phyloP scores from a whole-genome alignment of 805 yeast genomes.

The Candida manassasensis region DNA sequence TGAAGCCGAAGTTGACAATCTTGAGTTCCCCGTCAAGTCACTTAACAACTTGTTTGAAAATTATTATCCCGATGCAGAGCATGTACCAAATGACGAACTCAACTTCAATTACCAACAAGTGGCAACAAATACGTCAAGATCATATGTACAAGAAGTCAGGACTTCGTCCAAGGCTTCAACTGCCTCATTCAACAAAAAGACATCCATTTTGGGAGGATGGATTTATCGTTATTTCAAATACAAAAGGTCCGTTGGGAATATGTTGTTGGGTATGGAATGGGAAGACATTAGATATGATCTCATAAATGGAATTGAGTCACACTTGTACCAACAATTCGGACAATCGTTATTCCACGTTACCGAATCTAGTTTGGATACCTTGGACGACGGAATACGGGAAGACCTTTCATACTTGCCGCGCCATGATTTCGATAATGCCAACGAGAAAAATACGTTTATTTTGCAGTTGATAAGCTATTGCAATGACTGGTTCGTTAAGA shows the following conservation, averaged over 20 bases:
- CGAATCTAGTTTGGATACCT: slow-evolving; percentile 1
- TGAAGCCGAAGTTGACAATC: slow-evolving; percentile 5
- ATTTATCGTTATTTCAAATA: slow-evolving; percentile 31
- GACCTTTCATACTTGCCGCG: slow-evolving; percentile 26
- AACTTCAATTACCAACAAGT: slow-evolving; percentile 4
- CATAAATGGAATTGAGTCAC: slow-evolving; percentile 31
- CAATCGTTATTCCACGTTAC: slow-evolving; percentile 10
- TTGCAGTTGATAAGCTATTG: slow-evolving; percentile 22
- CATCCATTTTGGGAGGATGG: slow-evolving; percentile 26
- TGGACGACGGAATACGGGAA: slow-evolving; percentile 4
- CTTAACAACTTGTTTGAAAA: slow-evolving; percentile 2
- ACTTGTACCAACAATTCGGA: slow-evolving; percentile 31
- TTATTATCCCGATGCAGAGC: slow-evolving; percentile 2
- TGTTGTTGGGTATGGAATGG: slow-evolving; percentile 39
- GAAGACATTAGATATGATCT: slow-evolving; percentile 38
- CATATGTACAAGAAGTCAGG: slow-evolving; percentile 25
- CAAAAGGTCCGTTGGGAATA: slow-evolving; percentile 31
- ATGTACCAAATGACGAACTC: slow-evolving; percentile 1
- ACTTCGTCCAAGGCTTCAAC: slow-evolving; percentile 21
- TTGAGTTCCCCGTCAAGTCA: slow-evolving; percentile 4
- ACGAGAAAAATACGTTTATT: slow-evolving; percentile 26
- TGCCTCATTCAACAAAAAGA: slow-evolving; percentile 23
- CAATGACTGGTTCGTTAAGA: slow-evolving; percentile 20
- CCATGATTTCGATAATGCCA: slow-evolving; percentile 30
- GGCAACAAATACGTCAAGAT: slow-evolving; percentile 16